Evolutionary conservation across 2,329 filamentous ascomycete species (phyloP).

Genomic region (Fusarium liriodendri): DNA sequence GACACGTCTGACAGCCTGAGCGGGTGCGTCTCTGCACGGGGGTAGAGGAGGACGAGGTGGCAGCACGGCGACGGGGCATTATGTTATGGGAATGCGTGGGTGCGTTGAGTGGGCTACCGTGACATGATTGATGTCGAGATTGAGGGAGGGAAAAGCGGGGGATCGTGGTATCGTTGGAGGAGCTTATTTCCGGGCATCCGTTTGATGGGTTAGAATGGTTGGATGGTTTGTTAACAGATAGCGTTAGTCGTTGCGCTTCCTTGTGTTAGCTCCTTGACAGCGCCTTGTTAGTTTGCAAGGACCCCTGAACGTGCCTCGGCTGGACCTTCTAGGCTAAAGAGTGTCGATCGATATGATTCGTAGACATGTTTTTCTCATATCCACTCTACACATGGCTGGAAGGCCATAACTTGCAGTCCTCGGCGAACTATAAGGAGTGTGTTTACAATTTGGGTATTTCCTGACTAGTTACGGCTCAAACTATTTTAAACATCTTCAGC

Average conservation of each 20-base stretch:
- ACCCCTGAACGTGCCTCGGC: conserved; percentile 8
- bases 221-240: conserved; percentile 7
- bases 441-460: background rate
- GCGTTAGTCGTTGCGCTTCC: background rate
- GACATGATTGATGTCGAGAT: background rate
- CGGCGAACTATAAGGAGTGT: background rate
- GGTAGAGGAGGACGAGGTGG: conserved; percentile 8
- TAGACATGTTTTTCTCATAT: background rate
- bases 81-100: conserved; percentile 1
- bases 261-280: background rate
- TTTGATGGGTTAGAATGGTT: conserved; percentile 8
- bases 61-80: conserved; percentile 30
- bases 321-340: conserved; percentile 26
- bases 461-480: background rate
- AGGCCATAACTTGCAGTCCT: background rate
- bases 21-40: conserved; percentile 32
- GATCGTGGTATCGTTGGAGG: background rate
- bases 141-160: conserved; percentile 26
- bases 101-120: background rate
- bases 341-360: background rate
- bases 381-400: background rate
- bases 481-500: background rate
- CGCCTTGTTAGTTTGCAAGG: background rate
- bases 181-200: conserved; percentile 21
- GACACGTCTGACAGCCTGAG: conserved; percentile 40